These are phyloP conservation scores for Sclerotiophoma versabilis DNA, from an alignment of 2,329 filamentous ascomycete genomes.

Conservation along the genomic window DNA sequence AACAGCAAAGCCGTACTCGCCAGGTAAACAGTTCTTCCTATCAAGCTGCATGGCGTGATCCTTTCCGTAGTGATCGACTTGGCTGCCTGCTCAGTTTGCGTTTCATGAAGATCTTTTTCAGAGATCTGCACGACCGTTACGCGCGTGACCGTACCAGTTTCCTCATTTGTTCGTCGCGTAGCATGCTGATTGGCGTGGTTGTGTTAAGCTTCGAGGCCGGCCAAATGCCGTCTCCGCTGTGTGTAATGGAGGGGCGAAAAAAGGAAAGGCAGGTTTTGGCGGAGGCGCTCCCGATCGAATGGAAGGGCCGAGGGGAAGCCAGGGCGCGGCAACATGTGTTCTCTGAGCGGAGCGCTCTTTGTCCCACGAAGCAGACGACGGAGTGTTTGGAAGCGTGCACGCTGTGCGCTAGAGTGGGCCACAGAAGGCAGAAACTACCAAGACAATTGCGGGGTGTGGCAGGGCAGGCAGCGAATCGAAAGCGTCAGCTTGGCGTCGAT, in stretches of 20 bases:
- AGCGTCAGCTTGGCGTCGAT: constrained; percentile 8
- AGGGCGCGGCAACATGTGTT: constrained; percentile 12
- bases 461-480: constrained; percentile 11
- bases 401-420: background rate
- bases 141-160: constrained; percentile 44
- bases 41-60: constrained; percentile 24
- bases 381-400: background rate
- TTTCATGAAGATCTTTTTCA: constrained; percentile 16
- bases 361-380: background rate
- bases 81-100: constrained; percentile 12
- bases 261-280: constrained; percentile 6
- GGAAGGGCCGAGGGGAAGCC: constrained; percentile 10
- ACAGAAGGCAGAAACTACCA: background rate
- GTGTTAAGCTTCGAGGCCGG: constrained; percentile 40
- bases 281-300: constrained; percentile 13
- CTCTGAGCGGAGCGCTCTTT: background rate
- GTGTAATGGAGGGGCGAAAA: constrained; percentile 27
- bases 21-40: background rate
- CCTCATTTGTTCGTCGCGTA: constrained; percentile 29
- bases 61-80: constrained; percentile 23
- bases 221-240: constrained; percentile 24
- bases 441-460: constrained; percentile 6
- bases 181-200: constrained; percentile 34
- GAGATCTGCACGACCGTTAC: constrained; percentile 47
- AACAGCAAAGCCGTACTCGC: background rate